Evolutionary conservation across 495 filamentous ascomycete genomes (phyloP), one percentile per base, ranked within the genome.

Genomic region (Talaromyces thailandensis): DNA sequence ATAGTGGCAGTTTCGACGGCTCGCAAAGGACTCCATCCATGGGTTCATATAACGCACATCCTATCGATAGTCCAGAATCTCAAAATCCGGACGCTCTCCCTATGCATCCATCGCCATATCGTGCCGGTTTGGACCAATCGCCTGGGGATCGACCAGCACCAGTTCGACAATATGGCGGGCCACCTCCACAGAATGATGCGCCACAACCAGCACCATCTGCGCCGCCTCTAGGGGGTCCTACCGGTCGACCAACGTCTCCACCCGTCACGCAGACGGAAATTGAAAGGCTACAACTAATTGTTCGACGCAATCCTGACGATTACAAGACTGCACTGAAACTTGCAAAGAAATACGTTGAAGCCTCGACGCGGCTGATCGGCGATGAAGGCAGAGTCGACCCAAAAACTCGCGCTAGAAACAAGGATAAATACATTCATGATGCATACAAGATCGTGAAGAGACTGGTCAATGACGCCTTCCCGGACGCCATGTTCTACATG

Each of bases 401-500:
- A 1, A 90, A 87, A 66, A 84, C 86, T 0, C 85, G 86, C 37
- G 83, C 81, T 60, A 92, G 88, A 65, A 88, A 86, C 32, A 86
- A 90, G 55, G 93, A 97, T 71, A 88, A 86, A 63, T 98, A 91
- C 69, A 76, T 90, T 6, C 75, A 87, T 64, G 94, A 98, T 70
- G 91, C 92, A 5, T 82, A 93, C 69, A 97, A 96, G 73, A 86
- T 92, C 45, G 74, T 97, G 52, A 95, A 96, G 75, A 96, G 93
- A 73, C 83, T 96, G 16, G 86, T 84, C 8, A 81, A 79, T 40
- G 75, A 71, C 21, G 82, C 83, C 4, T 85, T 90, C 66, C 71
- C 88, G 0, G 93, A 96, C 11, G 94, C 94, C 25, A 93, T 93
- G 81, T 98, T 98, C 76, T 96, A 90, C 69, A 75, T 96, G 31